These are phyloP conservation scores for Turnera subulata DNA, from an alignment of 345 rosid species.

Conservation along the genomic window DNA sequence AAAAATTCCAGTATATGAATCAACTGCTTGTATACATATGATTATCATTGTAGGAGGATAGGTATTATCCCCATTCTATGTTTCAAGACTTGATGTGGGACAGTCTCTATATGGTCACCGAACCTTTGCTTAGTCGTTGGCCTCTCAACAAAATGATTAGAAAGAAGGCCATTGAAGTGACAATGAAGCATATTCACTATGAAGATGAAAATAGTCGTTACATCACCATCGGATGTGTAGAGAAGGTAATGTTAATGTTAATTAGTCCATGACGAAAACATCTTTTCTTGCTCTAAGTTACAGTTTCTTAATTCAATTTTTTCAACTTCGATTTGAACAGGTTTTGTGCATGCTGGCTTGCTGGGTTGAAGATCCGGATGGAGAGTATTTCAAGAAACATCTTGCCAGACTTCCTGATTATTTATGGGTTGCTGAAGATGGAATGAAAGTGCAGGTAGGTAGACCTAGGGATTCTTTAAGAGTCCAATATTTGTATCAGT, in stretches of 20 bases:
- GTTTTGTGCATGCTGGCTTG: constrained; percentile 38
- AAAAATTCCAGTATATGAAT: no score
- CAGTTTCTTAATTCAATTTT: not conserved
- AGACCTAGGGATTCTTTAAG: no score
- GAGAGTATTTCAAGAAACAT: constrained; percentile 66
- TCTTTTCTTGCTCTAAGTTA: not conserved
- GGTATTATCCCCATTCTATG: constrained; percentile 14
- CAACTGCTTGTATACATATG: no score
- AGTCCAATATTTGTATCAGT: not conserved
- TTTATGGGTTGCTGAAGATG: constrained; percentile 92
- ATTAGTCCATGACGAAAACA: not conserved
- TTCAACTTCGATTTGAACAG: no score
- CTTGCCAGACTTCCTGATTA: constrained; percentile 71
- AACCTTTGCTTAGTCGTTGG: constrained; percentile 20
- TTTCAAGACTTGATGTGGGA: constrained; percentile 22
- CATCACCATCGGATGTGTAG: constrained; percentile 18
- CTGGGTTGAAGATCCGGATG: constrained; percentile 40
- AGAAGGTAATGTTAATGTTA: constrained; percentile 11
- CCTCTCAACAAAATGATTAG: constrained; percentile 12
- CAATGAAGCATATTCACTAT: constrained; percentile 21
- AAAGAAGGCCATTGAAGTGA: constrained; percentile 12
- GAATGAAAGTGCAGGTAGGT: constrained; percentile 79
- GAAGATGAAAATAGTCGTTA: constrained; percentile 21
- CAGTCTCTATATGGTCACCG: not conserved
- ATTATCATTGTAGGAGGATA: constrained; percentile 18